These are phyloP conservation scores for Emergomyces pasteurianus DNA, from an alignment of 2,329 filamentous ascomycete species.

Conservation along the genomic window DNA sequence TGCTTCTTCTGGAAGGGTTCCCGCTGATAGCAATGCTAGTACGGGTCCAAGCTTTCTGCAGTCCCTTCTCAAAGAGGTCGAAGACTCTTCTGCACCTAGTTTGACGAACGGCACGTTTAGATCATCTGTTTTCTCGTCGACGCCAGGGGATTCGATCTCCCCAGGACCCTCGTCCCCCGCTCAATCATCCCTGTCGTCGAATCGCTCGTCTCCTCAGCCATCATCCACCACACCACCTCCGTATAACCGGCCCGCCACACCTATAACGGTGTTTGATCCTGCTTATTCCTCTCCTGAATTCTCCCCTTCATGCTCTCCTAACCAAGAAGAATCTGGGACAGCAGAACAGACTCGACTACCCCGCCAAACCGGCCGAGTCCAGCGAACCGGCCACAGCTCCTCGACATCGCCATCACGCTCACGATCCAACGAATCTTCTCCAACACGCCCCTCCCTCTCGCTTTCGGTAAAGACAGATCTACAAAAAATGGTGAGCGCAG, in stretches of 20 bases:
- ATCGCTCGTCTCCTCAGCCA: constrained; percentile 54
- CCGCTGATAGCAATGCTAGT: constrained; percentile 16
- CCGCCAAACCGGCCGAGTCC: constrained; percentile 8
- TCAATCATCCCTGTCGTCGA: constrained; percentile 40
- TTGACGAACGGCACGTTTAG: constrained; percentile 19
- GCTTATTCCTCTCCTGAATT: constrained; percentile 64
- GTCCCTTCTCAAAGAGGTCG: constrained; percentile 78
- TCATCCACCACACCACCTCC: constrained; percentile 60
- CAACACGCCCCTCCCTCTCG: constrained; percentile 54
- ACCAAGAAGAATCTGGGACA: constrained; percentile 18
- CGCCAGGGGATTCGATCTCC: constrained; percentile 20
- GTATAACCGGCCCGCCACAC: constrained; percentile 53
- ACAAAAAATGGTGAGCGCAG: constrained; percentile 73
- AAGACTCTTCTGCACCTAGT: constrained; percentile 37
- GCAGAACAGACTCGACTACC: constrained; percentile 7
- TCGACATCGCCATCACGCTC: constrained; percentile 33
- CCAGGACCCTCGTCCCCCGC: constrained; percentile 14
- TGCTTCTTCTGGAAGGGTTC: constrained; percentile 14
- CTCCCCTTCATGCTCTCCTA: constrained; percentile 48
- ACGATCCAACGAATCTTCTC: constrained; percentile 54
- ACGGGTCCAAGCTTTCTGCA: constrained; percentile 69
- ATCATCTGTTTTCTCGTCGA: constrained; percentile 25
- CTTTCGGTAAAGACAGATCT: constrained; percentile 79
- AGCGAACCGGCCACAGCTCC: constrained; percentile 21
- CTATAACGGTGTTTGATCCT: constrained; percentile 62